A percentile compares a stretch with the other conserved stretches of the same genome.
Evolutionary conservation across 306 rosid species (phyloP).

Genomic region (Arachis hypogaea): DNA sequence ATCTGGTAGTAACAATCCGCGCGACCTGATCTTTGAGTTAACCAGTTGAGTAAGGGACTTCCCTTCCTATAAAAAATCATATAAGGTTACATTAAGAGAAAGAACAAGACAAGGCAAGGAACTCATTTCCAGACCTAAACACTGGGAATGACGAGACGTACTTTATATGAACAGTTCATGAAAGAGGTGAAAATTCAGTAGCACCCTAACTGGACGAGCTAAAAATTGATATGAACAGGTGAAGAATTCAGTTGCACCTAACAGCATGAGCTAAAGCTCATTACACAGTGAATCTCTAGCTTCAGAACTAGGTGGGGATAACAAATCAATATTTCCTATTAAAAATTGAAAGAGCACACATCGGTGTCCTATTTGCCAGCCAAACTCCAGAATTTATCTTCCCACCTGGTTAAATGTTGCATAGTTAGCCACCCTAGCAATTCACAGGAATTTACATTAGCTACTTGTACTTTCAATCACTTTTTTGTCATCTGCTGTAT

Average conservation of each 20-base stretch:
- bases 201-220: constrained; percentile 45
- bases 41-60: background rate
- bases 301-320: constrained; percentile 59
- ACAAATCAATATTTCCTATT: constrained; percentile 63
- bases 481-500: constrained; percentile 41
- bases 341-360: constrained; percentile 40
- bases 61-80: constrained; percentile 29
- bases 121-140: constrained; percentile 37
- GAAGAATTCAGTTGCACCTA: constrained; percentile 50
- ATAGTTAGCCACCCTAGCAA: constrained; percentile 58
- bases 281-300: constrained; percentile 45
- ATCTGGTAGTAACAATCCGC: constrained; percentile 11
- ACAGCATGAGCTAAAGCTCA: constrained; percentile 45
- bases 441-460: constrained; percentile 60
- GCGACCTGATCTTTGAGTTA: constrained; percentile 8
- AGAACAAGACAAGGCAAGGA: constrained; percentile 24
- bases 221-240: constrained; percentile 56
- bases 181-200: constrained; percentile 37
- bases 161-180: constrained; percentile 46
- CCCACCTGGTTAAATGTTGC: constrained; percentile 74
- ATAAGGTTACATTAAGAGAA: constrained; percentile 1
- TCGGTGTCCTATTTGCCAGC: constrained; percentile 53
- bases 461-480: constrained; percentile 43
- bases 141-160: constrained; percentile 26
- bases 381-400: constrained; percentile 54